Conservation (phyloP, 1,284 basidiomycete species). For the Apiotrichum akiyoshidainum region DNA sequence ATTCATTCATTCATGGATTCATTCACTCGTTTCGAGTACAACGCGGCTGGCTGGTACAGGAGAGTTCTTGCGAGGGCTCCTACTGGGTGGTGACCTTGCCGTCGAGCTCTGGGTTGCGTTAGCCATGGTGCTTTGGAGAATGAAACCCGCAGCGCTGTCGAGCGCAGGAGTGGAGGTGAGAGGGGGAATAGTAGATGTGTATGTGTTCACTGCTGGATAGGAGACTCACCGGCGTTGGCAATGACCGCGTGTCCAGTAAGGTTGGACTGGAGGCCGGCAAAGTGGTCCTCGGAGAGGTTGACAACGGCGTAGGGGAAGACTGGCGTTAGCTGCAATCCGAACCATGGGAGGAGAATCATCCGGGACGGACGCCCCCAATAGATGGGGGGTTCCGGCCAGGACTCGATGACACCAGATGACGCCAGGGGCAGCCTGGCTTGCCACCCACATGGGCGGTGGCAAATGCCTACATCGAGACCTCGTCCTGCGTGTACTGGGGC, state of each 20-base stretch:
- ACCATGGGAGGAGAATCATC: too few species aligned
- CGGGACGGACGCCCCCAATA: too few species aligned
- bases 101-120: conserved; percentile 28
- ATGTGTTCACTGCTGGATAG: too few species aligned
- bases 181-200: too few species aligned
- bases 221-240: conserved; percentile 37
- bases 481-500: not conserved
- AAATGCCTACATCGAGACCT: not conserved
- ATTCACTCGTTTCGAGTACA: not conserved
- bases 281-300: conserved; percentile 30
- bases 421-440: not conserved
- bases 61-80: not conserved
- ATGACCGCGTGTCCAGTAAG: conserved; percentile 30
- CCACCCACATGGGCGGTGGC: not conserved
- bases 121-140: not conserved
- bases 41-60: not conserved
- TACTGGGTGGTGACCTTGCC: conserved; percentile 15
- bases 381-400: not conserved
- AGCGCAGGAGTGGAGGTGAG: too few species aligned
- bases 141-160: too few species aligned
- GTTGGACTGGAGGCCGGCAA: conserved; percentile 25
- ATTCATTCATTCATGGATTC: conserved; percentile 1
- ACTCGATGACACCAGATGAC: not conserved
- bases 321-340: conserved; percentile 11
- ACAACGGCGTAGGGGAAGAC: conserved; percentile 43